Evolutionary conservation across 306 rosid species (phyloP).

Genomic region (Hippophae gyantsensis): DNA sequence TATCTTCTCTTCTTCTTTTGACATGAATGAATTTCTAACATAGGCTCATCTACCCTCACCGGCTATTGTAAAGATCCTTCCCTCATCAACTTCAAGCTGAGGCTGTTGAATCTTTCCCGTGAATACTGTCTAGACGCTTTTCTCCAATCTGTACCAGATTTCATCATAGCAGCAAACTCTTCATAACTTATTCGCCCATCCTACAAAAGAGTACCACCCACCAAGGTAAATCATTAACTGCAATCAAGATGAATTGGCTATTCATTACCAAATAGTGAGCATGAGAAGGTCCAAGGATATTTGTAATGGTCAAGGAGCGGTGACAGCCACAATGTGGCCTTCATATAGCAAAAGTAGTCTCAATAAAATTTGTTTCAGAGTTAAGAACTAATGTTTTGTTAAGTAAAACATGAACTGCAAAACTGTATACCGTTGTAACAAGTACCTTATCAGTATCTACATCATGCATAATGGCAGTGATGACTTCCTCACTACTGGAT

Average conservation of each 20-base stretch:
- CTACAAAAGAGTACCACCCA: slow-evolving; percentile 24
- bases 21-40: too few relatives aligned
- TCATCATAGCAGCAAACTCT: slow-evolving; percentile 89
- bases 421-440: too few relatives aligned
- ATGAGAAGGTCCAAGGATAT: too few relatives aligned
- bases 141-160: slow-evolving; percentile 93
- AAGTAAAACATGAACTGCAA: too few relatives aligned
- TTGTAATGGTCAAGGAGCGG: too few relatives aligned
- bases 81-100: slow-evolving; percentile 49
- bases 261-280: too few relatives aligned
- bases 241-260: too few relatives aligned
- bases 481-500: slow-evolving; percentile 55
- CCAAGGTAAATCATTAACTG: not conserved
- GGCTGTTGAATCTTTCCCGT: slow-evolving; percentile 49
- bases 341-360: too few relatives aligned
- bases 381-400: too few relatives aligned
- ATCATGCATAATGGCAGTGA: slow-evolving; percentile 71
- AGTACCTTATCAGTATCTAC: slow-evolving; percentile 84
- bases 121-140: slow-evolving; percentile 67
- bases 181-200: slow-evolving; percentile 84
- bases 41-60: slow-evolving; percentile 23
- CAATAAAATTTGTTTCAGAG: too few relatives aligned
- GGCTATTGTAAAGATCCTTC: slow-evolving; percentile 42
- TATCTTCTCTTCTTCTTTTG: too few relatives aligned
- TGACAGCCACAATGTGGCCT: too few relatives aligned